These are phyloP conservation scores for Zychaea mexicana DNA, from an alignment of 371 early-diverging fungal species.

Conservation along the genomic window DNA sequence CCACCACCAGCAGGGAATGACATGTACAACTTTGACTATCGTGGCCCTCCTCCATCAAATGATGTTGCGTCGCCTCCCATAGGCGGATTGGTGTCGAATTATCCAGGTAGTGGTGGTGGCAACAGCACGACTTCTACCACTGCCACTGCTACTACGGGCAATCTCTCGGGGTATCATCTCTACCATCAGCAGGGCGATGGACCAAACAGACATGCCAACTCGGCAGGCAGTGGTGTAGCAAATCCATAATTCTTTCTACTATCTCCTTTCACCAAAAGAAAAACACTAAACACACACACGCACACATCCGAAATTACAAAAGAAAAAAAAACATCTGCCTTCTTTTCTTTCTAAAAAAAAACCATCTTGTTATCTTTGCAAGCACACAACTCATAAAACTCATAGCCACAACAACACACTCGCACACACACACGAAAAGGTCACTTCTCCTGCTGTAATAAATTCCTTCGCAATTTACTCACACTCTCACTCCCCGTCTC, in stretches of 20 bases:
- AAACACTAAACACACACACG: background rate
- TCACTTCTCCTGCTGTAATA: background rate
- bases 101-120: background rate
- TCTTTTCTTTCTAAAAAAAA: too few relatives aligned
- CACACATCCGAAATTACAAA: background rate
- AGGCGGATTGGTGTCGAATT: constrained; percentile 5
- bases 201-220: background rate
- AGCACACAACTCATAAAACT: too few relatives aligned
- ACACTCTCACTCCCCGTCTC: background rate
- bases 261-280: background rate
- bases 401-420: background rate
- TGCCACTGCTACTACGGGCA: too few relatives aligned
- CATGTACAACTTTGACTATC: constrained; percentile 14
- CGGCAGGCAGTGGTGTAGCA: background rate
- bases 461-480: background rate
- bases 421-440: background rate
- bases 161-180: constrained; percentile 15
- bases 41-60: background rate
- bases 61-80: constrained; percentile 1
- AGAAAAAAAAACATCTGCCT: background rate
- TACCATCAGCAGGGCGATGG: constrained; percentile 14
- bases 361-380: too few relatives aligned
- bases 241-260: constrained; percentile 7
- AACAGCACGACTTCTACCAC: too few relatives aligned
- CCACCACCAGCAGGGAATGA: background rate